Conservation (phyloP, 2,329 filamentous ascomycete species). For the Harringtonia aguacate region DNA sequence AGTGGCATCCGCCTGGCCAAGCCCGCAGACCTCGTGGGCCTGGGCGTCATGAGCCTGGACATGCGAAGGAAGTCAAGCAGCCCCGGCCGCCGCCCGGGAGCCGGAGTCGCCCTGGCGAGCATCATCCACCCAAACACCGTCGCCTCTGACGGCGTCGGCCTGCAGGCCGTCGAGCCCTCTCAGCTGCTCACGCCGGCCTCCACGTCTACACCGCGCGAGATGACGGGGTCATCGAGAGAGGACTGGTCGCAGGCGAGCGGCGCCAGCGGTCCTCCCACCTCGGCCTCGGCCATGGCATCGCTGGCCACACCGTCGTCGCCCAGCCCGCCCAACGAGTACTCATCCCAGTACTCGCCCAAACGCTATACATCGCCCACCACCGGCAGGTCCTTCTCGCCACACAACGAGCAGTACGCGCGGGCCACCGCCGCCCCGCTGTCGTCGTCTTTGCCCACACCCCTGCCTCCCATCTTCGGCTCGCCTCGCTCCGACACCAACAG, state of each 20-base stretch:
- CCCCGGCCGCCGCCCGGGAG: not conserved
- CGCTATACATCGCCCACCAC: not conserved
- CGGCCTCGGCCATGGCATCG: not conserved
- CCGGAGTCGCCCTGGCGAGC: not conserved
- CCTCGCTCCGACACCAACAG: too few relatives aligned
- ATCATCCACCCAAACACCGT: not conserved
- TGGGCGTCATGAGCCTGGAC: slow-evolving; percentile 14
- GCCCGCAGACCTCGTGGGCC: slow-evolving; percentile 20
- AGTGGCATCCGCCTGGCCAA: slow-evolving; percentile 5
- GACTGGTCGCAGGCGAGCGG: not conserved
- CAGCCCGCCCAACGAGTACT: slow-evolving; percentile 3
- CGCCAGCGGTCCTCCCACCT: not conserved
- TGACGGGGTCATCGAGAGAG: not conserved
- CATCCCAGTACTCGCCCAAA: not conserved
- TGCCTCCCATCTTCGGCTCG: slow-evolving; percentile 25
- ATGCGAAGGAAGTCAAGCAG: slow-evolving; percentile 9
- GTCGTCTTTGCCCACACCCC: slow-evolving; percentile 3
- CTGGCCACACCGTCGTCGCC: slow-evolving; percentile 3
- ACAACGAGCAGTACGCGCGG: not conserved
- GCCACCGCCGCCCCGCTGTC: not conserved
- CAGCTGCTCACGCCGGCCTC: slow-evolving; percentile 5
- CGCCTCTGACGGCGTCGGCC: not conserved
- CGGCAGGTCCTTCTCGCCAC: not conserved
- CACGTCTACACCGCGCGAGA: not conserved
- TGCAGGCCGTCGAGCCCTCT: not conserved